Evolutionary conservation across 139 green algal genomes (phyloP).

Genomic region (Yamagishiella unicocca): DNA sequence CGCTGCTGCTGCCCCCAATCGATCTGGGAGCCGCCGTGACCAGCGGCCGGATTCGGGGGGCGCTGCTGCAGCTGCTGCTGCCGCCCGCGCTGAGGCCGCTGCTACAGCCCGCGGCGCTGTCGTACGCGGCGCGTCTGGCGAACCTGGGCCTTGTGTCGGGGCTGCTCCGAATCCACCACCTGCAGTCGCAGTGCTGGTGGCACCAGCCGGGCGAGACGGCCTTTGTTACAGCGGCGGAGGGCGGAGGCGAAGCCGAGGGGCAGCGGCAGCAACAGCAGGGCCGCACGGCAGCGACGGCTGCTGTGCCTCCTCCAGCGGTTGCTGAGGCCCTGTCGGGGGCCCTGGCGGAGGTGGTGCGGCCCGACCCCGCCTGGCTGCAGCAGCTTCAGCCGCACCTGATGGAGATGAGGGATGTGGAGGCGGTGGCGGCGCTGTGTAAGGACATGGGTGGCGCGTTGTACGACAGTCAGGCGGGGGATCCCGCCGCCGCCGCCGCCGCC

Average conservation of each 20-base stretch:
- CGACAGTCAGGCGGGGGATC: neutral
- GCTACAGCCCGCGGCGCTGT: slow-evolving; percentile 1
- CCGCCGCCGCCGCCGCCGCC: neutral
- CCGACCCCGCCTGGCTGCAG: neutral
- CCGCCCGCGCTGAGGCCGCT: slow-evolving; percentile 31
- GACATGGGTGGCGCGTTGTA: slow-evolving; percentile 2
- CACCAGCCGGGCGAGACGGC: neutral
- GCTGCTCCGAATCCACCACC: slow-evolving; percentile 16
- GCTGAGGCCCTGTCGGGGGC: neutral
- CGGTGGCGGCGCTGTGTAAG: slow-evolving; percentile 16
- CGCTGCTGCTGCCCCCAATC: neutral
- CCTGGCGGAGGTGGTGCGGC: neutral
- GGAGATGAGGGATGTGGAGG: slow-evolving; percentile 3
- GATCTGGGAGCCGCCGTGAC: neutral
- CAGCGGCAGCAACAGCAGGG: no score
- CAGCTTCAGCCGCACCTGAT: slow-evolving; percentile 16
- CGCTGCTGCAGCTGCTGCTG: slow-evolving; percentile 31
- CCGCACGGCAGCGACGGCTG: neutral
- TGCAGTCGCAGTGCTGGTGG: slow-evolving; percentile 21
- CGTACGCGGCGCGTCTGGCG: neutral
- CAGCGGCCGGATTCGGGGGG: neutral
- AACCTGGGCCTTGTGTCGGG: neutral
- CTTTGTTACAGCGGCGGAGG: neutral
- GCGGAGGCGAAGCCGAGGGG: no score
- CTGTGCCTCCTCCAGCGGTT: neutral